Percentiles rank a stretch among this genome's conserved stretches.
These are phyloP conservation scores for Neospora caninum DNA, from an alignment of 169 alveolate genomes.

Conservation along the genomic window DNA sequence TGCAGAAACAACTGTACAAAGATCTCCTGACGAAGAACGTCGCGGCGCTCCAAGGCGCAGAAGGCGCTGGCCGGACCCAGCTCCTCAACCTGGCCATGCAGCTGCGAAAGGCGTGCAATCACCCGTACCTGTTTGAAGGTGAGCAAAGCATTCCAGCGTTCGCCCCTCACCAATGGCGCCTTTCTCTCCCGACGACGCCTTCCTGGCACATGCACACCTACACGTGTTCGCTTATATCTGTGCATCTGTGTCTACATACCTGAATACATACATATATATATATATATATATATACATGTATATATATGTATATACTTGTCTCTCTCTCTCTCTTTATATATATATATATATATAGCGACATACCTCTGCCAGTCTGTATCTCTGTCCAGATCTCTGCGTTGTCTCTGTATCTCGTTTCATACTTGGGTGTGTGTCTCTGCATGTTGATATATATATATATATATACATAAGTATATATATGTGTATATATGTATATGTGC, in stretches of 20 bases:
- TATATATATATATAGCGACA: too few relatives aligned
- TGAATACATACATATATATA: too few relatives aligned
- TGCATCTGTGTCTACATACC: too few relatives aligned
- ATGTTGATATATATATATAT: not conserved
- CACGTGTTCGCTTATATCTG: too few relatives aligned
- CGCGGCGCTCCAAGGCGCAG: slow-evolving; percentile 51
- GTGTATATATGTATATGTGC: not conserved
- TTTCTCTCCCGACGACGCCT: too few relatives aligned
- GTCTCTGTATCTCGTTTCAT: too few relatives aligned
- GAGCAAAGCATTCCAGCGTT: slow-evolving; percentile 76
- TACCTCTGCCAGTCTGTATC: too few relatives aligned
- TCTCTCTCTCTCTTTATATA: not conserved
- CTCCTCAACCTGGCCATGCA: slow-evolving; percentile 89
- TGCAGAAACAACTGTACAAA: slow-evolving; percentile 93
- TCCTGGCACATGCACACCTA: too few relatives aligned
- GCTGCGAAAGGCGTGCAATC: slow-evolving; percentile 94
- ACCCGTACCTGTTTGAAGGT: slow-evolving; percentile 92
- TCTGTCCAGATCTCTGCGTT: too few relatives aligned
- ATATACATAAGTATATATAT: not conserved
- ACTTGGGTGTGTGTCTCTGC: too few relatives aligned
- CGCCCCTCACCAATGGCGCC: too few relatives aligned
- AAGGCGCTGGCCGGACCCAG: slow-evolving; percentile 35
- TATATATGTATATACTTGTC: not conserved
- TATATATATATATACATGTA: not conserved
- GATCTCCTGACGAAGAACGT: slow-evolving; percentile 87